Base-by-base conservation (phyloP, 2,329 filamentous ascomycete species). In the Sphaceloma murrayae region DNA sequence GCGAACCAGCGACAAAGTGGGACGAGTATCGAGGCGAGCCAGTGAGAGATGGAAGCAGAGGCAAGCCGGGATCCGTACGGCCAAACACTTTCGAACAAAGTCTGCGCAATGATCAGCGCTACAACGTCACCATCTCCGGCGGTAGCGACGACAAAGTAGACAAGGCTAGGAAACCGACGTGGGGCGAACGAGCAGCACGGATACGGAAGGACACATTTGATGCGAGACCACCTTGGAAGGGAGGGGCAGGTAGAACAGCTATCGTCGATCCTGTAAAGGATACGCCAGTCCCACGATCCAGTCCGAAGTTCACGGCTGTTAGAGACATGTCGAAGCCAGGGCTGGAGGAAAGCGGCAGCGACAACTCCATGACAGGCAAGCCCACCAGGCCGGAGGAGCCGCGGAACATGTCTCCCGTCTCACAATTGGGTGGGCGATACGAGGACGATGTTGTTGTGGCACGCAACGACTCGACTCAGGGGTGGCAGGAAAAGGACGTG, bases 141-240 rank as follows among this genome's bases (percentile, higher is more conserved):
- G 40, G 27, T n/a, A 30, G 21, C n/a, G 10, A 33, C 6, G 24
- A 27, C 11, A 26, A 26, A 21, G 30, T 22, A 5, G 18, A 19
- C 7, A 45, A 45, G 29, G 27, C 46, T n/a, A 50, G 43, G 24
- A 48, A 48, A 21, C 21, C 43, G 14, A 44, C 45, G 5, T 44
- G 47, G 11, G 34, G 31, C 14, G 48, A 48, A 16, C 34, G 33
- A 36, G 48, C 48, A 9, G 46, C 48, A 10, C 43, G 30, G 17
- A 45, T 50, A n/a, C 36, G 43, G 11, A 36, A 45, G 27, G 46
- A 46, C 24, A 44, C 46, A 21, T 46, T 48, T 21, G 45, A n/a
- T 53, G 53, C 11, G 46, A 46, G 17, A 49, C 53, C 38, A 49
- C 49, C 13, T 34, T 39, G 21, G 47, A 45, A 45, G 24, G 42